phyloP scores from a whole-genome alignment of 305 asterid genomes.

The Caryopteris hybrid region DNA sequence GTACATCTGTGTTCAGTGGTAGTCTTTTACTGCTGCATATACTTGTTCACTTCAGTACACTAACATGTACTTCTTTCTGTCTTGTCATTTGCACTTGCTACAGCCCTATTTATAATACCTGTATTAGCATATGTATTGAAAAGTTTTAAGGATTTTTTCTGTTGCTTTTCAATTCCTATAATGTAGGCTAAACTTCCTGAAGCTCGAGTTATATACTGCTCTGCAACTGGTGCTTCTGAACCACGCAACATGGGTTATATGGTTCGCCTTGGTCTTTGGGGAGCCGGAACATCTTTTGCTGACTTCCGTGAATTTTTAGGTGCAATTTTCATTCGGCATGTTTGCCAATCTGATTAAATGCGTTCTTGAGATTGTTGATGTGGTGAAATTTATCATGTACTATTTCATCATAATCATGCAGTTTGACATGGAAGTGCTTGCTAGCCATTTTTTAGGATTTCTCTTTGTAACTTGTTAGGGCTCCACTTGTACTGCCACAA shows the following conservation, averaged over 20 bases:
- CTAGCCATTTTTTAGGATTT: slow-evolving; percentile 11
- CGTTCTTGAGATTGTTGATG: slow-evolving; percentile 2
- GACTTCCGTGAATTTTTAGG: slow-evolving; percentile 88
- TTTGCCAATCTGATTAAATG: slow-evolving; percentile 7
- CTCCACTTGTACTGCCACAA: slow-evolving; percentile 8
- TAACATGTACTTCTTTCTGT: not conserved
- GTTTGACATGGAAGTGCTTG: slow-evolving; percentile 10
- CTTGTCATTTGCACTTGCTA: slow-evolving; percentile 3
- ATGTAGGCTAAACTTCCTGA: slow-evolving; percentile 94
- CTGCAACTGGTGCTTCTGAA: slow-evolving; percentile 99
- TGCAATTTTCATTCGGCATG: slow-evolving; percentile 28
- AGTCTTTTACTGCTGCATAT: not conserved
- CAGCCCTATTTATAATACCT: not conserved
- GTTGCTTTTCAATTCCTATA: slow-evolving; percentile 30
- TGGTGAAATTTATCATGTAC: not conserved
- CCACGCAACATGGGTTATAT: slow-evolving; percentile 98
- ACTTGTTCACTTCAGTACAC: not conserved
- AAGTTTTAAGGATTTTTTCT: slow-evolving; percentile 13
- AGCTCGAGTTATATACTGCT: slow-evolving; percentile 94
- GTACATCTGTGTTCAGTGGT: slow-evolving; percentile 9
- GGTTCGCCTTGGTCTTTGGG: slow-evolving; percentile 99
- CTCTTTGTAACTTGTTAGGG: not conserved
- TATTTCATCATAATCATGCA: slow-evolving; percentile 4
- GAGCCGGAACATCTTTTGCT: slow-evolving; percentile 87
- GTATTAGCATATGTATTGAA: slow-evolving; percentile 8